phyloP scores from a whole-genome alignment of 2,329 filamentous ascomycete genomes.

The Aureobasidium musti region DNA sequence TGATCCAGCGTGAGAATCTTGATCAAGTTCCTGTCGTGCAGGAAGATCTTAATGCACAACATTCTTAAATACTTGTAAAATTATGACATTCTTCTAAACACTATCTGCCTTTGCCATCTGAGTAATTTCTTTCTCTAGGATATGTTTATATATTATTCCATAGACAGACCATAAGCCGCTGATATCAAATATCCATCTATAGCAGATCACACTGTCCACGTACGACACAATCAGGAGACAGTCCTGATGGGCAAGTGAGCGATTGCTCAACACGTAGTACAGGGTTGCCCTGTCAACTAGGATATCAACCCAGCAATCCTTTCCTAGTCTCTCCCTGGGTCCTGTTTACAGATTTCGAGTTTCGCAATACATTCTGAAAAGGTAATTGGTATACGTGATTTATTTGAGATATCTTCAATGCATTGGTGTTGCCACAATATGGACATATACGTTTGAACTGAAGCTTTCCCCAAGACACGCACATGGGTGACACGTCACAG shows the following conservation, averaged over 20 bases:
- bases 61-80: neutral
- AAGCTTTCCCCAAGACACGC: neutral
- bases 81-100: neutral
- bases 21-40: slow-evolving; percentile 45
- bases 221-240: neutral
- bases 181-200: neutral
- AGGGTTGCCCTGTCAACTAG: neutral
- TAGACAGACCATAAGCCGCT: neutral
- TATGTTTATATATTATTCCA: neutral
- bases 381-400: no score
- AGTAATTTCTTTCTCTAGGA: no score
- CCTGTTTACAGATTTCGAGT: neutral
- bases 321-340: neutral
- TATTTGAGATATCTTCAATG: neutral
- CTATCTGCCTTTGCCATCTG: neutral
- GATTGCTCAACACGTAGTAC: neutral
- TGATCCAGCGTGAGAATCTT: slow-evolving; percentile 46
- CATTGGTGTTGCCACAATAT: neutral
- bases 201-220: neutral
- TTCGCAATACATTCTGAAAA: neutral
- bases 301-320: no score
- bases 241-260: neutral
- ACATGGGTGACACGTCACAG: neutral
- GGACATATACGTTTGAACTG: neutral
- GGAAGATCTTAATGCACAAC: slow-evolving; percentile 11